Evolutionary conservation across 2,329 filamentous ascomycete genomes (phyloP).

Genomic region (Chaetomiaceae sp.): DNA sequence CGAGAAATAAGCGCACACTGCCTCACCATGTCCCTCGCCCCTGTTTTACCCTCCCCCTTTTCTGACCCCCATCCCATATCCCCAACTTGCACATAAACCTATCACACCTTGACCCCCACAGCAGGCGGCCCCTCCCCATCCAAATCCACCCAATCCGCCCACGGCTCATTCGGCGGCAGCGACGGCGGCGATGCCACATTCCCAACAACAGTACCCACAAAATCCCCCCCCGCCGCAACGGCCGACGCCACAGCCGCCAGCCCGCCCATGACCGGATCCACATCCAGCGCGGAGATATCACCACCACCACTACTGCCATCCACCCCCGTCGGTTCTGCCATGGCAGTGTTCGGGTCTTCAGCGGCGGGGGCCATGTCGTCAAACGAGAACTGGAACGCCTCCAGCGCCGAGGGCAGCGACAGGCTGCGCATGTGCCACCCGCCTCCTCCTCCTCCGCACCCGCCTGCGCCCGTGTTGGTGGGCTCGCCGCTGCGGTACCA

Average conservation of each 20-base stretch:
- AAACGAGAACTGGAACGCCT: conserved; percentile 1
- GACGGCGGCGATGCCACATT: background rate
- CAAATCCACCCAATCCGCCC: conserved; percentile 4
- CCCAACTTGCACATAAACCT: no score
- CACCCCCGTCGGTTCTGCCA: background rate
- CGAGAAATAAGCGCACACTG: no score
- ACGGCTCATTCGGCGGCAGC: background rate
- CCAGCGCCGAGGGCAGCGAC: conserved; percentile 1
- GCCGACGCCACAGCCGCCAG: no score
- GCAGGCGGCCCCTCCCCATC: background rate
- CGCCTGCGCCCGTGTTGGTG: no score
- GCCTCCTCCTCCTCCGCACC: background rate
- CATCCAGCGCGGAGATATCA: background rate
- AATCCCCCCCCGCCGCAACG: background rate
- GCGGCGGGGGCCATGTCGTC: no score
- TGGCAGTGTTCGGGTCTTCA: no score
- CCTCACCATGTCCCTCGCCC: no score
- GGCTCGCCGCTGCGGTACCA: background rate
- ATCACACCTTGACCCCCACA: conserved; percentile 1
- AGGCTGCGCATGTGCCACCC: background rate
- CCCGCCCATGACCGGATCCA: no score
- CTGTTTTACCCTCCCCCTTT: no score
- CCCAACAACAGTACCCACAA: background rate
- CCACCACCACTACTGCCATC: background rate
- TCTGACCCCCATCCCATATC: no score